Base-by-base conservation (phyloP, 768 basidiomycete genomes). In the Cystofilobasidium ferigula region DNA sequence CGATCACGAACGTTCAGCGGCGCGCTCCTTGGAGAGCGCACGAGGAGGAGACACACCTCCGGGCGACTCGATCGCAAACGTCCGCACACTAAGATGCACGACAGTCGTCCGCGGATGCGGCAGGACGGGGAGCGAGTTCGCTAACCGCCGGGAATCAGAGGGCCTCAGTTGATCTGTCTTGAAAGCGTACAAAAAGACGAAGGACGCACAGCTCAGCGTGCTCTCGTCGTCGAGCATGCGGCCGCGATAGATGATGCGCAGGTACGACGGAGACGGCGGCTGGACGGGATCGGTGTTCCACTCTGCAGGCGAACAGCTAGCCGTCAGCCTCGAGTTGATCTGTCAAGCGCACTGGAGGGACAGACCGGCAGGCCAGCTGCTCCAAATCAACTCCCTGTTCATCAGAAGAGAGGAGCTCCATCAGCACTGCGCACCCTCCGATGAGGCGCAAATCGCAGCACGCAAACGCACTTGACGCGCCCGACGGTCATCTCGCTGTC, bases 141-240 rank as follows among this genome's bases (percentile, higher is more conserved):
- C 54, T 48, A 30, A 1, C 18, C 24, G n/a, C 22, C n/a, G 20
- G 24, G 28, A 45, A 22, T 16, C 5, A 22, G 13, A 5, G 6
- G 10, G 5, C 10, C n/a, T n/a, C 28, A 34, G 28, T 22, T 20
- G 3, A 34, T 16, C 4, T 35, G 34, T 24, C 20, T 2, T 14
- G 53, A 13, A 38, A 38, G 28, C 43, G 4, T 24, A 57, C 24
- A 42, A 54, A 45, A 42, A 28, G 26, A 43, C 2, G 36, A 38
- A 8, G 28, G 24, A 66, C 57, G n/a, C 24, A 66, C 57, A 61
- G n/a, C 28, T 30, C 26, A 66, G 35, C 30, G 64, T 66, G 35
- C 57, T 45, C 28, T 66, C 64, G 38, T 66, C 64, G 42, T 66
- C 64, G 16, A 66, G 64, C 57, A 66, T 66, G 3, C 59, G 24